phyloP scores from a whole-genome alignment of 148 eudicot species.

The Tetragonia tetragonoides region DNA sequence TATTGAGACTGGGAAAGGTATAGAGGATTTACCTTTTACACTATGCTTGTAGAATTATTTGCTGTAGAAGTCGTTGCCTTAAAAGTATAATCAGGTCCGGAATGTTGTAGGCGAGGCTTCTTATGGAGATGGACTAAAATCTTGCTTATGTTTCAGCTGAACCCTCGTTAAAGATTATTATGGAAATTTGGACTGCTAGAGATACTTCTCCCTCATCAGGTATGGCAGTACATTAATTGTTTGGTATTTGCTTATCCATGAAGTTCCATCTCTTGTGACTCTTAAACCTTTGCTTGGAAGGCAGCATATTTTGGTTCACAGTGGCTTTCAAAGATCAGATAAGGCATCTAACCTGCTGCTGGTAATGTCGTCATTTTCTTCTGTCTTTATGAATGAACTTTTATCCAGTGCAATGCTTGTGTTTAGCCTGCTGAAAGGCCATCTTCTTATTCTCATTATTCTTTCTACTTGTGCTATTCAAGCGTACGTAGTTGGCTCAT shows the following conservation, averaged over 20 bases:
- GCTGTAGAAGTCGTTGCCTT: slow-evolving; percentile 1
- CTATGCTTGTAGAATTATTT: background rate
- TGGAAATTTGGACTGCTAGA: slow-evolving; percentile 82
- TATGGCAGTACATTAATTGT: slow-evolving; percentile 20
- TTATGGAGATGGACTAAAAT: slow-evolving; percentile 93
- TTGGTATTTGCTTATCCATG: slow-evolving; percentile 11
- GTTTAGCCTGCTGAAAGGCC: background rate
- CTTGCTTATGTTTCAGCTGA: slow-evolving; percentile 94
- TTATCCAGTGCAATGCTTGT: background rate
- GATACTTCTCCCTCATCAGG: slow-evolving; percentile 83
- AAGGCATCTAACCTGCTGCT: slow-evolving; percentile 84
- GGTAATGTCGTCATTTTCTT: slow-evolving; percentile 42
- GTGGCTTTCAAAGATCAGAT: slow-evolving; percentile 69
- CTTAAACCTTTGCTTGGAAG: slow-evolving; percentile 37
- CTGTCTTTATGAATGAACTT: background rate
- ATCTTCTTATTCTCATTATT: background rate
- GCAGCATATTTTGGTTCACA: slow-evolving; percentile 77
- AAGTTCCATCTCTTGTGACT: slow-evolving; percentile 14
- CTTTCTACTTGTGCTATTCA: background rate
- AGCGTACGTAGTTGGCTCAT: background rate
- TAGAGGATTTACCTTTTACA: slow-evolving; percentile 4
- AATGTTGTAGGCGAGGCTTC: slow-evolving; percentile 62
- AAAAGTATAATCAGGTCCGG: slow-evolving; percentile 7
- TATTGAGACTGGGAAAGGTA: slow-evolving; percentile 78
- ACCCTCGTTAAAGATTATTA: slow-evolving; percentile 74